Evolutionary conservation across 352 stramenopile species (phyloP).

Genomic region (Globisporangium heterothallicum): DNA sequence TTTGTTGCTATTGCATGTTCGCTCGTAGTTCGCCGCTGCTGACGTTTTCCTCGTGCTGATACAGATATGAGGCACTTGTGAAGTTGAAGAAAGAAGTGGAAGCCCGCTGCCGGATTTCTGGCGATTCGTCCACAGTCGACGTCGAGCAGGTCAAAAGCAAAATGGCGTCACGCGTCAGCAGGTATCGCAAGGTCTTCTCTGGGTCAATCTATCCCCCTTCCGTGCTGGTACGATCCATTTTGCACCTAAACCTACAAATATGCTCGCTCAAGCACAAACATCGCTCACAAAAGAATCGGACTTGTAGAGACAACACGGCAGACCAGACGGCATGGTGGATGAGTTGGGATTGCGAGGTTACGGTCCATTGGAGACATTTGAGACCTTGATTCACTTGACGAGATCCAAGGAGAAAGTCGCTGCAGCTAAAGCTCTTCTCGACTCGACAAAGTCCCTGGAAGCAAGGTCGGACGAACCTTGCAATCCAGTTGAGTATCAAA

Average conservation of each 20-base stretch:
- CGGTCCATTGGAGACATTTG: slow-evolving; percentile 13
- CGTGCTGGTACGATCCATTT: slow-evolving; percentile 25
- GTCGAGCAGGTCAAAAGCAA: slow-evolving; percentile 34
- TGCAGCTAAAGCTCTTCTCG: not conserved
- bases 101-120: slow-evolving; percentile 6
- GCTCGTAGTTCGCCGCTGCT: slow-evolving; percentile 1
- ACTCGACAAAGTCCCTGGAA: not conserved
- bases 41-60: not conserved
- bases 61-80: slow-evolving; percentile 28
- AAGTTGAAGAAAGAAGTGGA: slow-evolving; percentile 46
- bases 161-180: slow-evolving; percentile 35
- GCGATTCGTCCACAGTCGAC: not conserved
- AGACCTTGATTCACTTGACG: slow-evolving; percentile 2
- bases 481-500: slow-evolving; percentile 12
- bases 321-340: not conserved
- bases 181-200: slow-evolving; percentile 31
- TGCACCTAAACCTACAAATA: not conserved
- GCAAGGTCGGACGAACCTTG: not conserved
- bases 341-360: not conserved
- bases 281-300: not conserved
- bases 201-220: slow-evolving; percentile 30
- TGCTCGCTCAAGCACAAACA: not conserved
- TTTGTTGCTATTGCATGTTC: not conserved
- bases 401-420: not conserved
- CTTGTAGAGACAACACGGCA: not conserved